Base-by-base conservation (phyloP, 805 yeast species). In the Candida orba region DNA sequence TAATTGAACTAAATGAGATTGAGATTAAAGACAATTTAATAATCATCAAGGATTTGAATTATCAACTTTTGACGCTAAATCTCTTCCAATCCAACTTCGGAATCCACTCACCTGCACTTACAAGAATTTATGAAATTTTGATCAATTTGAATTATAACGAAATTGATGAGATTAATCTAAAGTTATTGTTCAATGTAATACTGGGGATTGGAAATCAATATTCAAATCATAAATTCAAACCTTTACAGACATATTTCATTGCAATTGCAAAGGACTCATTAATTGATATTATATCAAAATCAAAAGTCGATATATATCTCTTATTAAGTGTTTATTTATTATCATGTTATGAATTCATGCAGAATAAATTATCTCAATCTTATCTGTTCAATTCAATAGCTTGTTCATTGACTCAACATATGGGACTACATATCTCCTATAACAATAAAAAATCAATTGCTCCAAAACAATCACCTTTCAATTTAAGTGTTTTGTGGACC, bases 321-420 rank as follows among this genome's bases (percentile, higher is more conserved):
- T 34, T 63, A 1, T 48, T 55, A 23, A 60, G 62, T 8, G 42
- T 62, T 4, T 47, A 55, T 8, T 41, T 60, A 10, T 34, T 43
- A 14, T 61, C 66, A 5, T 54, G 59, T 36, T 63, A 62, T 40
- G 65, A 62, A 37, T 37, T 57, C 43, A 62, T 65, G 1, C 53
- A 54, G 49, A 63, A 62, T 5, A 53, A 54, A 33, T 53, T 57
- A 17, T 57, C 65, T 6, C 57, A 59, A 37, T 54, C 67, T 0
- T 62, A 63, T 38, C 38, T 62, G 6, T 56, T 54, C 27, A 47
- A 56, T 8, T 56, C 65, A 1, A 57, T 64, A 52, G 57, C 63
- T 1, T 62, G 67, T 32, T 52, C 66, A 5, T 41, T 62, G 22
- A 52, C 64, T 1, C 67, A 63, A 42, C 66, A 63, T 40, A 54